Evolutionary conservation across 805 yeast genomes (phyloP).

Genomic region (Wickerhamia fluorescens): DNA sequence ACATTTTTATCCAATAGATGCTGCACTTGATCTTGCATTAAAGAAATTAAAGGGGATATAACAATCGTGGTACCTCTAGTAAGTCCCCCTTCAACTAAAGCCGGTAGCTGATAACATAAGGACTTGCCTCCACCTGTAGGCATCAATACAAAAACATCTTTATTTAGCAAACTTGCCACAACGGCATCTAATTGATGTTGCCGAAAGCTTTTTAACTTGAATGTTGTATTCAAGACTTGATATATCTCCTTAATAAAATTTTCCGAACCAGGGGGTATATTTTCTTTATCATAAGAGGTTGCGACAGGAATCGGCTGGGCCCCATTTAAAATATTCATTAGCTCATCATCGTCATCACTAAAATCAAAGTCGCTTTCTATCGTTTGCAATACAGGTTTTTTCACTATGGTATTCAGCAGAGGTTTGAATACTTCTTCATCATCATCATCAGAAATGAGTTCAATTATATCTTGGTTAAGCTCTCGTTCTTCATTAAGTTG

Average conservation of each 20-base stretch:
- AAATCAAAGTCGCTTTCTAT: slow-evolving; percentile 12
- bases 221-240: slow-evolving; percentile 47
- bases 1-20: slow-evolving; percentile 64
- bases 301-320: slow-evolving; percentile 11
- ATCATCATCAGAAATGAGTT: slow-evolving; percentile 30
- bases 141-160: slow-evolving; percentile 91
- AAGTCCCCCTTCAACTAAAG: slow-evolving; percentile 65
- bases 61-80: slow-evolving; percentile 86
- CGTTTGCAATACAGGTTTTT: not conserved
- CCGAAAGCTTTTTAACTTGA: slow-evolving; percentile 63
- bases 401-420: not conserved
- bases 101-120: slow-evolving; percentile 91
- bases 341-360: slow-evolving; percentile 30
- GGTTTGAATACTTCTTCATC: slow-evolving; percentile 8
- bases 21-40: slow-evolving; percentile 96
- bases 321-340: slow-evolving; percentile 10
- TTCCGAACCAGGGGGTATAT: slow-evolving; percentile 24
- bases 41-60: slow-evolving; percentile 86
- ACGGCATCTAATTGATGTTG: slow-evolving; percentile 84
- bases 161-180: slow-evolving; percentile 64
- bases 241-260: slow-evolving; percentile 67
- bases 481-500: slow-evolving; percentile 38
- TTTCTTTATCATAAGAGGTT: slow-evolving; percentile 8
- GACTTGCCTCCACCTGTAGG: slow-evolving; percentile 99
- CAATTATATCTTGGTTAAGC: slow-evolving; percentile 25